phyloP scores from a whole-genome alignment of 305 asterid species.

The Andrographis paniculata region DNA sequence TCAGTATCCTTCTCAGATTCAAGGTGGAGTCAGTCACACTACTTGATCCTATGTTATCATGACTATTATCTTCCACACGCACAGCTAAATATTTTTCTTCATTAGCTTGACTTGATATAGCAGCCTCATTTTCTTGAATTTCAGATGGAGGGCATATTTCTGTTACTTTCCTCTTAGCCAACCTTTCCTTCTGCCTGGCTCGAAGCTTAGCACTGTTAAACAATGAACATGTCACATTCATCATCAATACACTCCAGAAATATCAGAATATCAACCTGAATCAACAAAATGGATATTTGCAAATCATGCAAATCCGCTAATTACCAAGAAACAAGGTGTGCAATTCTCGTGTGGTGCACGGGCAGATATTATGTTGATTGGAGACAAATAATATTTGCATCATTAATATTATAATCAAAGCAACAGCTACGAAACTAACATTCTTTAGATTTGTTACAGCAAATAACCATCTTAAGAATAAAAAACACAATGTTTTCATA shows the following conservation, averaged over 20 bases:
- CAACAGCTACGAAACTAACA: no score
- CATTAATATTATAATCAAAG: background rate
- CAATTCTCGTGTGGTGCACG: conserved; percentile 15
- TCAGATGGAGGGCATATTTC: conserved; percentile 30
- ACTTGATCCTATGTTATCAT: conserved; percentile 20
- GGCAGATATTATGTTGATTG: conserved; percentile 11
- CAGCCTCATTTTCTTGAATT: conserved; percentile 31
- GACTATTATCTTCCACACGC: conserved; percentile 29
- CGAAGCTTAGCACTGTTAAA: conserved; percentile 78
- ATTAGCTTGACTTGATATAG: conserved; percentile 23
- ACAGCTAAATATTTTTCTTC: conserved; percentile 38
- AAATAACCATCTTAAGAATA: no score
- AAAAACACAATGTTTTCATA: no score
- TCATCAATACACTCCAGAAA: conserved; percentile 13
- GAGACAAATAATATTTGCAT: background rate
- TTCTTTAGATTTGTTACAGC: no score
- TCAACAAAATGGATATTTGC: conserved; percentile 5
- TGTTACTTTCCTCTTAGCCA: conserved; percentile 38
- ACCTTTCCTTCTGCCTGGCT: conserved; percentile 73
- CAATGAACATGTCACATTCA: conserved; percentile 16
- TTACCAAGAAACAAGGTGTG: conserved; percentile 8
- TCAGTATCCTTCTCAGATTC: conserved; percentile 36
- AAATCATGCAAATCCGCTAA: conserved; percentile 1
- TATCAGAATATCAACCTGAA: conserved; percentile 2
- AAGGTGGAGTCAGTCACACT: conserved; percentile 21